A percentile compares a stretch with the other conserved stretches of the same genome.
These are phyloP conservation scores for Ocimum tenuiflorum DNA, from an alignment of 257 asterid species.

Conservation along the genomic window DNA sequence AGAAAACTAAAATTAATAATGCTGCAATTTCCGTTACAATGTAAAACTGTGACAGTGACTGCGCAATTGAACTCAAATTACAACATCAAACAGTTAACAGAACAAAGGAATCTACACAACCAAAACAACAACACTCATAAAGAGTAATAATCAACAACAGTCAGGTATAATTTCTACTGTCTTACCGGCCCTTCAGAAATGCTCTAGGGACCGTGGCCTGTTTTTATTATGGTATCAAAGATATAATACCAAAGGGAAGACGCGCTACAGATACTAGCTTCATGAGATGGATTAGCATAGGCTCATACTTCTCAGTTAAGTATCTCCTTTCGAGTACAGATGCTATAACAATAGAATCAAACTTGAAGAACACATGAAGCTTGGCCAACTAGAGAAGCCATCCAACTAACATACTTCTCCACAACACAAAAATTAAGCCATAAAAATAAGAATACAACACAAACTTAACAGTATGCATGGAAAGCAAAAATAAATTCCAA, in stretches of 20 bases:
- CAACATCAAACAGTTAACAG: slow-evolving; percentile 1
- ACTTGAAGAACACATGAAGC: background rate
- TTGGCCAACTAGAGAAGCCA: slow-evolving; percentile 8
- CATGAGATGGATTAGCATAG: background rate
- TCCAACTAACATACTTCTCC: background rate
- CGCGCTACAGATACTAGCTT: background rate
- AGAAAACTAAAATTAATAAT: slow-evolving; percentile 6
- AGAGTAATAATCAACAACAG: background rate
- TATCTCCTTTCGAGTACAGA: background rate
- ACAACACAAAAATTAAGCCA: background rate
- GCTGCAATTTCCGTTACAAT: background rate
- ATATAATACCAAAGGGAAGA: background rate
- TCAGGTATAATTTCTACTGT: background rate
- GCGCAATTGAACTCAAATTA: background rate
- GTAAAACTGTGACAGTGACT: background rate
- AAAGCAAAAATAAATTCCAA: background rate
- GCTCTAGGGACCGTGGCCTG: slow-evolving; percentile 7
- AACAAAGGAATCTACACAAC: slow-evolving; percentile 2
- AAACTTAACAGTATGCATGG: background rate
- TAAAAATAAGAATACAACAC: background rate
- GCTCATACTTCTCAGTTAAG: background rate
- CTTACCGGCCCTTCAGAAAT: slow-evolving; percentile 8
- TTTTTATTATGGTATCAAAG: background rate
- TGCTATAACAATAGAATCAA: slow-evolving; percentile 1
- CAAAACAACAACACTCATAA: background rate